Conservation (phyloP, 257 asterid genomes). For the Avicennia marina region DNA sequence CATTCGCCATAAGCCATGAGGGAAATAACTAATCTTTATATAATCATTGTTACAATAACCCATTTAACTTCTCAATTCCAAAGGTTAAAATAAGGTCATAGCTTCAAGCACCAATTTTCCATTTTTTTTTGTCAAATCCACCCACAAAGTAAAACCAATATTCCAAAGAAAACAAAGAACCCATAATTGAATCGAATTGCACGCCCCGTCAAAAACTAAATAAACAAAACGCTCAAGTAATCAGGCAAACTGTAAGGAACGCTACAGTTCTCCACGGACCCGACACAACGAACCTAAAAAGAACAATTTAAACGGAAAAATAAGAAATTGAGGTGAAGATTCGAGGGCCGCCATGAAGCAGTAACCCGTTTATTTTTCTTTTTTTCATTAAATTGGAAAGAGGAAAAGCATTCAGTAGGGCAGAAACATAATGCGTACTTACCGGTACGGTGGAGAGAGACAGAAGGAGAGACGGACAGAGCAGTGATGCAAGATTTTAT, state of each 20-base stretch:
- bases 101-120: background rate
- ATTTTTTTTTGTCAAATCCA: too few relatives aligned
- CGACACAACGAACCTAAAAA: background rate
- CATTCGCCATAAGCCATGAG: too few relatives aligned
- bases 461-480: background rate
- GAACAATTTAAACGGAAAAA: background rate
- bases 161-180: too few relatives aligned
- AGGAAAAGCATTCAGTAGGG: background rate
- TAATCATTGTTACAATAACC: too few relatives aligned
- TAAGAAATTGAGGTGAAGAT: background rate
- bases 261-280: background rate
- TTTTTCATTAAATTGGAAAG: background rate
- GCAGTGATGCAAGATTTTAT: background rate
- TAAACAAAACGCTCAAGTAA: background rate
- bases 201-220: too few relatives aligned
- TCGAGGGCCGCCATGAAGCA: too few relatives aligned
- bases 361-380: too few relatives aligned
- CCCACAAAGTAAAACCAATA: too few relatives aligned
- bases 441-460: slow-evolving; percentile 13
- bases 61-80: background rate
- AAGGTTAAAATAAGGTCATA: background rate
- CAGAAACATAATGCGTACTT: background rate
- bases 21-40: too few relatives aligned
- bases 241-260: background rate
- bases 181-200: too few relatives aligned